Base-by-base conservation (phyloP, 106 monocot species). In the Dendrobium catenatum region DNA sequence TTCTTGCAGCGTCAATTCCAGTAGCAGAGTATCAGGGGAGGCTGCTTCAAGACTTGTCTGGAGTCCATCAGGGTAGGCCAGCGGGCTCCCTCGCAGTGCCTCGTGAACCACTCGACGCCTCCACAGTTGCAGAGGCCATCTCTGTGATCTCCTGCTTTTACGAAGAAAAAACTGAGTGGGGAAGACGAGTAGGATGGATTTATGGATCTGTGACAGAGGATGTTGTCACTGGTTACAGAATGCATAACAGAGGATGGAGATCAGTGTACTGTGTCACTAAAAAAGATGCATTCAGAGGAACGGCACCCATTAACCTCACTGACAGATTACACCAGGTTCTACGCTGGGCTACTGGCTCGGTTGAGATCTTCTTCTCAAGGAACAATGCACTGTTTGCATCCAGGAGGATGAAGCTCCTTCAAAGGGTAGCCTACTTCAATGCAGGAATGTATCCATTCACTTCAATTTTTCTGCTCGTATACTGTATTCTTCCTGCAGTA, bases 351-450 rank as follows among this genome's bases (percentile, higher is more conserved):
- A 99, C 98, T 0, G 98, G 98, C 9, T 99, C 99, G 0, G 99
- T 99, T n/a, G 99, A 99, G 95, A 99, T 99, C 73, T 99, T 99
- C 99, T 99, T 99, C 85, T 99, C 99, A 3, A 81, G 86, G 10
- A 99, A 99, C 91, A 99, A 99, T 33, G 95, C 99, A 0, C 76
- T 99, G 19, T 89, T 99, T 73, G 99, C 95, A 9, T 85, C 85
- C 44, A 80, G 83, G 22, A 80, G 93, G 77, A 99, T 99, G 99
- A 99, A 95, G 82, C 85, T 99, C 59, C 75, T 99, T 79, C 99
- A 99, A 83, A 73, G 95, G 33, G 83, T 98, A 40, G 89, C 98
- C 17, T 98, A 98, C 83, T 98, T 95, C 88, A 98, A 95, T 49
- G 85, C 84, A 5, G 98, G 94, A 9, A 88, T 98, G 78, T 98